Conservation (phyloP, 2,329 filamentous ascomycete species). For the Botrytis pseudocinerea region DNA sequence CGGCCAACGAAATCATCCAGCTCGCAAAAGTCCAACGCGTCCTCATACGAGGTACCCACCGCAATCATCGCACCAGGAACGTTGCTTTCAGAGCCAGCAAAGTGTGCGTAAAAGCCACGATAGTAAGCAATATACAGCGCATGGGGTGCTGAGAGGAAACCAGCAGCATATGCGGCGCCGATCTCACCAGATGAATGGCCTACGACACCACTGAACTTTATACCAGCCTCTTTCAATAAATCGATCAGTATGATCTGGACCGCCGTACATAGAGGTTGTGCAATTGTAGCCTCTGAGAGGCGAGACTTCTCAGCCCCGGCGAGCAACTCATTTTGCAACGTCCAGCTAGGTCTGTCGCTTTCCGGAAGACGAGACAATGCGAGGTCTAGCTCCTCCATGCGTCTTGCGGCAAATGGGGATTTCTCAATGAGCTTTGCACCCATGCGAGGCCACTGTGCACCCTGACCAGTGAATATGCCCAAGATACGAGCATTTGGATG, state of each 20-base stretch:
- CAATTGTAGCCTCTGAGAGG: slow-evolving; percentile 39
- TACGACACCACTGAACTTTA: slow-evolving; percentile 43
- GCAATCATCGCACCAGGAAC: slow-evolving; percentile 35
- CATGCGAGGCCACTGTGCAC: slow-evolving; percentile 29
- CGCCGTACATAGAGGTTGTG: slow-evolving; percentile 48
- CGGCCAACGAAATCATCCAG: slow-evolving; percentile 7
- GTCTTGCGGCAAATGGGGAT: slow-evolving; percentile 32
- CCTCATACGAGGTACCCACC: slow-evolving; percentile 30
- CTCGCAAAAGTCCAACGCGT: slow-evolving; percentile 28
- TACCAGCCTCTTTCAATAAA: slow-evolving; percentile 46
- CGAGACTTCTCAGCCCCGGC: slow-evolving; percentile 33
- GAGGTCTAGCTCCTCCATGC: slow-evolving; percentile 17
- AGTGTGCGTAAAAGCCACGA: slow-evolving; percentile 25
- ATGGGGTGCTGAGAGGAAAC: slow-evolving; percentile 38
- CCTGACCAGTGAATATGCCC: slow-evolving; percentile 28
- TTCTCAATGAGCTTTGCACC: slow-evolving; percentile 25
- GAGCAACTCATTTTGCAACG: slow-evolving; percentile 41
- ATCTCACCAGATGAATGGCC: slow-evolving; percentile 44
- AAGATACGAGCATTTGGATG: too few species aligned
- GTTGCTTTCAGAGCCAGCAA: slow-evolving; percentile 22
- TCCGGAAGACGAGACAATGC: slow-evolving; percentile 19
- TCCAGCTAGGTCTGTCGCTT: slow-evolving; percentile 24
- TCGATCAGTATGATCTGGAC: slow-evolving; percentile 49
- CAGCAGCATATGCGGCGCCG: slow-evolving; percentile 44
- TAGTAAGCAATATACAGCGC: slow-evolving; percentile 37